Evolutionary conservation across 495 filamentous ascomycete genomes (phyloP).

Genomic region (Aspergillus indologenus): DNA sequence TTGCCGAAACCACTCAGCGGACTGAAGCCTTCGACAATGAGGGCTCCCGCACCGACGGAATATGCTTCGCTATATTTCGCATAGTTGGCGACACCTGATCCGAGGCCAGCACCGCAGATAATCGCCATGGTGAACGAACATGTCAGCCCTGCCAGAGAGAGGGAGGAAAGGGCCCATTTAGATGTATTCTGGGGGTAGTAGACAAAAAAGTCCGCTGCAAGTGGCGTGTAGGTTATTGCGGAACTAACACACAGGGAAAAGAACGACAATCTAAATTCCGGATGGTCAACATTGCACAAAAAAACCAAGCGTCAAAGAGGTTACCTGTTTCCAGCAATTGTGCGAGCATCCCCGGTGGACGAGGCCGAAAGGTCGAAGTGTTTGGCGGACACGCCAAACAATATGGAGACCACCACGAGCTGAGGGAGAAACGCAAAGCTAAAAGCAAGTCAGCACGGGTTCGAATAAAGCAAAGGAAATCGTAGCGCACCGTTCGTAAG

Average conservation of each 20-base stretch:
- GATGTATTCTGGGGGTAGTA: conserved; percentile 59
- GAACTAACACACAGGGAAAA: conserved; percentile 64
- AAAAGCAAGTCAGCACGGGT: conserved; percentile 7
- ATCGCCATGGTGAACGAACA: conserved; percentile 60
- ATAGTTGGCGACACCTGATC: conserved; percentile 55
- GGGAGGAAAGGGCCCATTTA: conserved; percentile 30
- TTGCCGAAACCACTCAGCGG: conserved; percentile 66
- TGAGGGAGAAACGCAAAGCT: conserved; percentile 70
- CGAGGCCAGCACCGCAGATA: conserved; percentile 65
- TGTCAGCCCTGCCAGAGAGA: conserved; percentile 47
- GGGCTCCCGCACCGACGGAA: conserved; percentile 41
- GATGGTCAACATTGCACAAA: neutral
- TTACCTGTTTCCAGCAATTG: conserved; percentile 54
- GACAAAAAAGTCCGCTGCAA: conserved; percentile 63
- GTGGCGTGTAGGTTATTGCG: conserved; percentile 60
- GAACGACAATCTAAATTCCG: conserved; percentile 52
- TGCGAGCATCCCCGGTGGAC: conserved; percentile 49
- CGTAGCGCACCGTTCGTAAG: conserved; percentile 61
- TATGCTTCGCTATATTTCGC: conserved; percentile 56
- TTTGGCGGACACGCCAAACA: conserved; percentile 62
- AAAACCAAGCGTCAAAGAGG: neutral
- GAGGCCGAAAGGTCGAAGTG: conserved; percentile 57
- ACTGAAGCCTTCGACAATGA: conserved; percentile 64
- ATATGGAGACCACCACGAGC: conserved; percentile 60
- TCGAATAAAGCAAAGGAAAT: neutral